Conservation (phyloP, 139 green algal genomes). For the Coelastrella sp. region DNA sequence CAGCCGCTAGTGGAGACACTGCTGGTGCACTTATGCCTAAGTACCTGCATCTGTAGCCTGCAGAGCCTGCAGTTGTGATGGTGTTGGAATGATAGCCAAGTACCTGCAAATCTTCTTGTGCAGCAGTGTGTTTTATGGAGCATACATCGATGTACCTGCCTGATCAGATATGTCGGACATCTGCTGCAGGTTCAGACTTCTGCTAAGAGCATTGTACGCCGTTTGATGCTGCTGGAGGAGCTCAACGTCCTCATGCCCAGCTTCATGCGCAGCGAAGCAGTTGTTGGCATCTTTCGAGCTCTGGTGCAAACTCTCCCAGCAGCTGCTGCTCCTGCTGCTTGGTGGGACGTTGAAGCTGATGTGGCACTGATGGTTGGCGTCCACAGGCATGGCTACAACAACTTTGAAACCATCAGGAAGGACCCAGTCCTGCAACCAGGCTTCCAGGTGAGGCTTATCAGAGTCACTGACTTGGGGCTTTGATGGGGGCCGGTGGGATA, state of each 20-base stretch:
- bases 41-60: too few relatives aligned
- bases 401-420: conserved; percentile 41
- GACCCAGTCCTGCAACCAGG: conserved; percentile 37
- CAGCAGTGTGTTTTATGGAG: too few relatives aligned
- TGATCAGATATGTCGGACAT: neutral
- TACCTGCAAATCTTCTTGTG: too few relatives aligned
- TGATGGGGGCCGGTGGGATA: neutral
- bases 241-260: conserved; percentile 14
- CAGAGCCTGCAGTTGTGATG: too few relatives aligned
- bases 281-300: conserved; percentile 22
- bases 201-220: conserved; percentile 3
- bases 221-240: conserved; percentile 35
- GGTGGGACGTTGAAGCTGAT: conserved; percentile 47
- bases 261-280: conserved; percentile 31
- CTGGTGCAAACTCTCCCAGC: neutral
- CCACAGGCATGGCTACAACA: conserved; percentile 43
- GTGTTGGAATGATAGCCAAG: too few relatives aligned
- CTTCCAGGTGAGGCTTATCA: conserved; percentile 35
- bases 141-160: neutral
- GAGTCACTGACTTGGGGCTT: neutral
- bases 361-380: conserved; percentile 49
- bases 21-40: neutral
- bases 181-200: conserved; percentile 16
- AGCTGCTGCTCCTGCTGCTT: conserved; percentile 18
- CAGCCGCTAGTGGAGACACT: neutral